Conservation (phyloP, 2,329 filamentous ascomycete genomes). For the Penicillium sp. region DNA sequence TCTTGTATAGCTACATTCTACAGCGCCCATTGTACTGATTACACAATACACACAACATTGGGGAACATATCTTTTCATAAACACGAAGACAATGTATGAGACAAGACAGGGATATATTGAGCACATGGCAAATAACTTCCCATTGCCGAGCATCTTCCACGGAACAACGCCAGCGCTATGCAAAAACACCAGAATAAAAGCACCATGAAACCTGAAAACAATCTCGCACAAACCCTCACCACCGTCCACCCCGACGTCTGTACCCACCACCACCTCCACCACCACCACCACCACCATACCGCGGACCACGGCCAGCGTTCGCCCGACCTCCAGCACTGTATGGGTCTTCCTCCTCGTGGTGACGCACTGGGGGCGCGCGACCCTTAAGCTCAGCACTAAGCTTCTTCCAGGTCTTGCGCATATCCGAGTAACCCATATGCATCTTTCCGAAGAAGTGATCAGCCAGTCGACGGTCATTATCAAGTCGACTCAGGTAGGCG, state of each 20-base stretch:
- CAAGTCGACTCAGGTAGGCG: slow-evolving; percentile 85
- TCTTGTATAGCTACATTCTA: neutral
- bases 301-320: slow-evolving; percentile 43
- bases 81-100: neutral
- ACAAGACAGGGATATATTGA: slow-evolving; percentile 14
- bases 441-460: slow-evolving; percentile 99
- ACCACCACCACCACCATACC: slow-evolving; percentile 37
- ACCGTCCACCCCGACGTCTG: slow-evolving; percentile 45
- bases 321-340: slow-evolving; percentile 46
- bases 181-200: slow-evolving; percentile 25
- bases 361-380: slow-evolving; percentile 61
- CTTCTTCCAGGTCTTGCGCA: slow-evolving; percentile 90
- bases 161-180: slow-evolving; percentile 47
- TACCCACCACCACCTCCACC: slow-evolving; percentile 49
- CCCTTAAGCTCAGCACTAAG: slow-evolving; percentile 85
- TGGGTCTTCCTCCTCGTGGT: slow-evolving; percentile 57
- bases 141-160: slow-evolving; percentile 27
- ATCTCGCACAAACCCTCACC: slow-evolving; percentile 28
- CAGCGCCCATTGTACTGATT: neutral
- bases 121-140: slow-evolving; percentile 21
- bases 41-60: neutral
- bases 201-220: slow-evolving; percentile 10
- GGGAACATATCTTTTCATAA: neutral
- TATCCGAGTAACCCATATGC: slow-evolving; percentile 96
- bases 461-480: slow-evolving; percentile 90